Evolutionary conservation across 148 eudicot genomes (phyloP), one percentile per base, ranked within the genome.

Genomic region (Vaccinium darrowii): DNA sequence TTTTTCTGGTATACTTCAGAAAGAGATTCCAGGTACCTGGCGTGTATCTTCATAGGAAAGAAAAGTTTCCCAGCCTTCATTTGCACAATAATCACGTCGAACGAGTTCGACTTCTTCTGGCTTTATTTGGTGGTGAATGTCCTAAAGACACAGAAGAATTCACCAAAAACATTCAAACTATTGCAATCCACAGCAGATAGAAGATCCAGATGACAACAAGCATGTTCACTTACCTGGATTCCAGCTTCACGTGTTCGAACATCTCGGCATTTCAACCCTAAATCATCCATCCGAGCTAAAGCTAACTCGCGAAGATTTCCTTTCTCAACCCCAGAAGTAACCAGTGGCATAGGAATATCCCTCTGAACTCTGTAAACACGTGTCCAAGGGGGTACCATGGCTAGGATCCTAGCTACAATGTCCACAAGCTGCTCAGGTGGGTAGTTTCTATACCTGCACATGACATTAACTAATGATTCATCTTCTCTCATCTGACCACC

Each of bases 231-330:
- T 58, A 92, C 99, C 94, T 97, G 99, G 81, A 97, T 97, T 81
- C 99, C 99, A 88, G 99, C 99, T 92, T 97, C 99, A 85, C 99
- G 96, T 56, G 99, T 97, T 86, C 99, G 92, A 83, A 97, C 99
- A 89, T 97, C 99, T 57, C 99, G 91, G 65, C 99, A 97, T 89
- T 97, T 97, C 87, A 97, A 90, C 78, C 99, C 98, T 57, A 97
- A 87, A 84, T 97, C 99, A 89, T 95, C 98, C 99, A 97, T 97
- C 85, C 99, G 90, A 79, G 99, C 98, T 87, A 97, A 91, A 88
- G 99, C 99, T 77, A 97, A 92, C 86, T 97, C 99, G 25, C 99
- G 94, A 76, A 97, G 99, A 88, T 97, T 97, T 76, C 99, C 99
- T 90, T 97, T 97, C 90, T 97, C 99, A 80, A 97, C 99, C 72